Conservation (phyloP, 805 yeast species). For the Pichia insulana region DNA sequence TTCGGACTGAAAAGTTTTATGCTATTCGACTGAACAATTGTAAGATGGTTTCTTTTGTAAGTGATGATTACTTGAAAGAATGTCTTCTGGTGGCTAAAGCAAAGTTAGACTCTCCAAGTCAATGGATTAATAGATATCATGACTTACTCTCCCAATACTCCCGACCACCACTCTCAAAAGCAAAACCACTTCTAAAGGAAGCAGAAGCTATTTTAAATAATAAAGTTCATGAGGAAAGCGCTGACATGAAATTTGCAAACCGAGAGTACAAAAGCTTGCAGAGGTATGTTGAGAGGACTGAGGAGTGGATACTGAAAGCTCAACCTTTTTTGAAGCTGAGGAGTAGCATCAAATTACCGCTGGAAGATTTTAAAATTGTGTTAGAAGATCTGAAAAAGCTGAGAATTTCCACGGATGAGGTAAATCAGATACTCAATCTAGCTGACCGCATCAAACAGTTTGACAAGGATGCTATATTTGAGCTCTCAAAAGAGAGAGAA, state of each 20-base stretch:
- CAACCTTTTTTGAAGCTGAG: conserved; percentile 30
- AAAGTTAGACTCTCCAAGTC: conserved; percentile 37
- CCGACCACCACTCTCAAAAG: conserved; percentile 38
- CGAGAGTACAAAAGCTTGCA: conserved; percentile 28
- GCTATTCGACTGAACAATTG: conserved; percentile 11
- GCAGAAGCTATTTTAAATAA: conserved; percentile 40
- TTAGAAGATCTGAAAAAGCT: conserved; percentile 40
- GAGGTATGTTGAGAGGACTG: conserved; percentile 36
- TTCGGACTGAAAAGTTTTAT: conserved; percentile 4
- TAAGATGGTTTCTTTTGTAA: conserved; percentile 35
- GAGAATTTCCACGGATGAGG: conserved; percentile 47
- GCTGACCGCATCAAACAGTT: conserved; percentile 43
- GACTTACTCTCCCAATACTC: conserved; percentile 31
- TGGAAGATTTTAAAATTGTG: conserved; percentile 31
- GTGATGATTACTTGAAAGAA: conserved; percentile 44
- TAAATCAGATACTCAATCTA: conserved; percentile 48
- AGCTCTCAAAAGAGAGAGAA: conserved; percentile 25
- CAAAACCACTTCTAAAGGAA: conserved; percentile 39
- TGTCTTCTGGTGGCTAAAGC: conserved; percentile 30
- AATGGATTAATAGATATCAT: conserved; percentile 45
- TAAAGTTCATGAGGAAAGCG: conserved; percentile 5
- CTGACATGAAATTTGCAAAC: conserved; percentile 8
- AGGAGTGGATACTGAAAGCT: conserved; percentile 47
- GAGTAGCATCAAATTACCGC: not conserved
- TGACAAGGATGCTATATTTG: conserved; percentile 36